A percentile compares a stretch with the other conserved stretches of the same genome.
Evolutionary conservation across 1,284 basidiomycete genomes (phyloP).

Genomic region (Ustilago loliicola): DNA sequence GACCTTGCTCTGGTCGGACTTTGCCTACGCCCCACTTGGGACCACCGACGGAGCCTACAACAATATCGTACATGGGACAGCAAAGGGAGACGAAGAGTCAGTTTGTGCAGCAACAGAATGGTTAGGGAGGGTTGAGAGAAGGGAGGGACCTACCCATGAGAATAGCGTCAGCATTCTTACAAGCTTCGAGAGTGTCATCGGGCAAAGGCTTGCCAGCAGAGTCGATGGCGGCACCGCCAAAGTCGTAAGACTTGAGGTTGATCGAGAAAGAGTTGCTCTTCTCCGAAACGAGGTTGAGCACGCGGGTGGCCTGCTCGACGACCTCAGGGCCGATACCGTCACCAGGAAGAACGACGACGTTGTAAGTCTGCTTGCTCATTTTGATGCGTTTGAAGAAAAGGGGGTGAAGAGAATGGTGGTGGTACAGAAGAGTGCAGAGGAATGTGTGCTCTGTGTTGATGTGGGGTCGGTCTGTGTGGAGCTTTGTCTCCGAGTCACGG

Average conservation of each 20-base stretch:
- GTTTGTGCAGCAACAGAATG: neutral
- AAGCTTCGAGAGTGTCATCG: constrained; percentile 79
- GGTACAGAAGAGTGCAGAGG: neutral
- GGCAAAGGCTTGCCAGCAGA: constrained; percentile 86
- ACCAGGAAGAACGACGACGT: constrained; percentile 80
- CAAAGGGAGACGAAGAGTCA: neutral
- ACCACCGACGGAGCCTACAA: constrained; percentile 90
- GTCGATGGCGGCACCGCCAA: constrained; percentile 96
- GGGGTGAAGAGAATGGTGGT: neutral
- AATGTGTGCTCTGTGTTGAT: neutral
- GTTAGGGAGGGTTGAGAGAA: neutral
- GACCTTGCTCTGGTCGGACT: constrained; percentile 94
- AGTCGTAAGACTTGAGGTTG: constrained; percentile 78
- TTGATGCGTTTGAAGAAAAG: neutral
- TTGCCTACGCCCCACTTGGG: constrained; percentile 96
- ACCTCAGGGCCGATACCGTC: constrained; percentile 99
- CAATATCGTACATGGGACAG: neutral
- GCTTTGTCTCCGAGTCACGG: too few species aligned
- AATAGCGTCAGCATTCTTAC: constrained; percentile 68
- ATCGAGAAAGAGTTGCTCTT: constrained; percentile 78
- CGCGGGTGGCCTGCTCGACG: constrained; percentile 85
- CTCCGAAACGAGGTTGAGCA: constrained; percentile 82
- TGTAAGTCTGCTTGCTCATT: constrained; percentile 47
- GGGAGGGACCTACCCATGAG: constrained; percentile 55
- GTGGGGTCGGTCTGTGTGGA: constrained; percentile 17